These are phyloP conservation scores for Claviceps spartinae DNA, from an alignment of 2,329 filamentous ascomycete species.

Conservation along the genomic window DNA sequence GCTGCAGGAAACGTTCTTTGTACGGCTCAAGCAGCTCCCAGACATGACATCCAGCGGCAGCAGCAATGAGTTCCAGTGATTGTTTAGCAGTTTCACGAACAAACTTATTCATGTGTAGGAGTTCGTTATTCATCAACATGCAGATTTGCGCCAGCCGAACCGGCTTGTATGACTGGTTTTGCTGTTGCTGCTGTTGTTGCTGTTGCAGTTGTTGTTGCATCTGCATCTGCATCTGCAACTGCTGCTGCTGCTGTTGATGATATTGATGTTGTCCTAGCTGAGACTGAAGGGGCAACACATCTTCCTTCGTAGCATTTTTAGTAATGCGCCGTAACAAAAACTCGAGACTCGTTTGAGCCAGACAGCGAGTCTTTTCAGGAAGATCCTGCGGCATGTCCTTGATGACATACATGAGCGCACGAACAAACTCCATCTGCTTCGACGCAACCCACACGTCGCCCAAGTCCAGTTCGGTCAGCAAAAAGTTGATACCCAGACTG, in stretches of 20 bases:
- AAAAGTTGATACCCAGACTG: constrained; percentile 74
- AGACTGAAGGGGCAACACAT: constrained; percentile 31
- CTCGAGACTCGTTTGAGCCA: constrained; percentile 73
- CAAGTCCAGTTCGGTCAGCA: constrained; percentile 74
- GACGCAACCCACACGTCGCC: constrained; percentile 71
- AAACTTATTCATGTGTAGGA: constrained; percentile 91
- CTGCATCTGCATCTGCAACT: constrained; percentile 38
- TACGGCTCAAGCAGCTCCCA: constrained; percentile 83
- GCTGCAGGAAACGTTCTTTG: constrained; percentile 76
- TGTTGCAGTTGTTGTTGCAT: constrained; percentile 19
- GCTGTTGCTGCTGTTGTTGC: constrained; percentile 19
- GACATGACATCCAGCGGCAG: constrained; percentile 62
- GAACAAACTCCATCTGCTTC: constrained; percentile 76
- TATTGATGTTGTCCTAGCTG: constrained; percentile 31
- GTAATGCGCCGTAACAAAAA: constrained; percentile 67
- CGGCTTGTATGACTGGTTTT: constrained; percentile 35
- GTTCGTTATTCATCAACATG: constrained; percentile 71
- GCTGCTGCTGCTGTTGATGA: constrained; percentile 21
- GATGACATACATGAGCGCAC: constrained; percentile 90
- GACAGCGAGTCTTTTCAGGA: constrained; percentile 72
- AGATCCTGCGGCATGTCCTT: constrained; percentile 96
- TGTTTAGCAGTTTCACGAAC: constrained; percentile 78
- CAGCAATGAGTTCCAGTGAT: constrained; percentile 68
- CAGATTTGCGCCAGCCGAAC: constrained; percentile 58
- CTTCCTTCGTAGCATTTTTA: constrained; percentile 66